phyloP scores from a whole-genome alignment of 371 early-diverging fungal species.

The Batkoa obscura region DNA sequence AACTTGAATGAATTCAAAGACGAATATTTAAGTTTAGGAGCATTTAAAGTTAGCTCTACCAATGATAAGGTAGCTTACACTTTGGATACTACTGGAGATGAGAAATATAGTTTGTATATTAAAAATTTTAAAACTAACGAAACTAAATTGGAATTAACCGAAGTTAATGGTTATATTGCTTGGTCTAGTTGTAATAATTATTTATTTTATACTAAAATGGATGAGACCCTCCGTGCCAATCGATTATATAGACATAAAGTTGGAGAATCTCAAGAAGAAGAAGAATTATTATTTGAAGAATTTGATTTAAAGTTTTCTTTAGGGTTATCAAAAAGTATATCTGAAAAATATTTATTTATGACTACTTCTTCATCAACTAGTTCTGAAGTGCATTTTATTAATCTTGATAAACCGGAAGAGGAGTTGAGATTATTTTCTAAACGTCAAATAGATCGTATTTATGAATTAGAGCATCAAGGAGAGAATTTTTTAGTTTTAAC shows the following conservation, averaged over 20 bases:
- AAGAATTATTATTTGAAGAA: constrained; percentile 28
- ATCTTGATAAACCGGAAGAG: constrained; percentile 13
- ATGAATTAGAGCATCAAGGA: constrained; percentile 19
- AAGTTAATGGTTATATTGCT: constrained; percentile 28
- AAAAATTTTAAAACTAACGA: constrained; percentile 20
- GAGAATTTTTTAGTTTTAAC: constrained; percentile 28
- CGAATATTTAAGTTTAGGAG: not conserved
- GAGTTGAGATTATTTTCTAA: constrained; percentile 19
- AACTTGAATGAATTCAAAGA: constrained; percentile 1
- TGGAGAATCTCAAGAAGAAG: constrained; percentile 16
- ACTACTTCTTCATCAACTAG: constrained; percentile 29
- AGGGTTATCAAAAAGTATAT: constrained; percentile 22
- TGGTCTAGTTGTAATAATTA: constrained; percentile 23
- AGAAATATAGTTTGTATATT: constrained; percentile 27
- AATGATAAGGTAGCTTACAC: constrained; percentile 26
- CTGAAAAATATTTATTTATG: constrained; percentile 24
- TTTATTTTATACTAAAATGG: constrained; percentile 26
- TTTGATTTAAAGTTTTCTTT: constrained; percentile 34
- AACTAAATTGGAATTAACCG: constrained; percentile 19
- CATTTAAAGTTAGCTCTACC: constrained; percentile 11
- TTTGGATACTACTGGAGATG: constrained; percentile 28
- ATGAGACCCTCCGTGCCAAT: constrained; percentile 30
- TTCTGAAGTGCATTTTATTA: constrained; percentile 27
- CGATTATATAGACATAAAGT: constrained; percentile 23
- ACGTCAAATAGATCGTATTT: constrained; percentile 21